These are phyloP conservation scores for Pyrenophora tritici-repentis DNA, from an alignment of 2,329 filamentous ascomycete genomes.

Conservation along the genomic window DNA sequence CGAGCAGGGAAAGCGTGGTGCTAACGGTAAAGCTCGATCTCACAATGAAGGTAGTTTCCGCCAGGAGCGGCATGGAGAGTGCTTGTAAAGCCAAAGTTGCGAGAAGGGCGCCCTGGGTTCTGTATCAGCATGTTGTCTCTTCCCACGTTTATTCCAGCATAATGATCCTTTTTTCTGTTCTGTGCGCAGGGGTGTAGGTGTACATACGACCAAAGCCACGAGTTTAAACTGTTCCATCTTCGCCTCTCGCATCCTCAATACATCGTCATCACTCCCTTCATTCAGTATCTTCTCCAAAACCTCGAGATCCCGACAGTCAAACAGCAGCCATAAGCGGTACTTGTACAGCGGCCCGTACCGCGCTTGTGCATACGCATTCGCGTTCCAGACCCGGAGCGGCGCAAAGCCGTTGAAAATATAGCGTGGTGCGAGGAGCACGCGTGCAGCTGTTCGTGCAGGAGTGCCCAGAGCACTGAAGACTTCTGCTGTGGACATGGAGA, in stretches of 20 bases:
- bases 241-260: slow-evolving; percentile 13
- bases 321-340: slow-evolving; percentile 26
- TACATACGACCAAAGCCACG: slow-evolving; percentile 26
- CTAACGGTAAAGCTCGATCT: slow-evolving; percentile 16
- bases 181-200: neutral
- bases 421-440: slow-evolving; percentile 10
- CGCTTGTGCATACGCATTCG: slow-evolving; percentile 15
- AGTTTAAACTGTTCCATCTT: slow-evolving; percentile 23
- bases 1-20: slow-evolving; percentile 18
- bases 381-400: slow-evolving; percentile 5
- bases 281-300: slow-evolving; percentile 25
- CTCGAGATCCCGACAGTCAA: slow-evolving; percentile 26
- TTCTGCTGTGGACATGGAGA: slow-evolving; percentile 7
- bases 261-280: slow-evolving; percentile 16
- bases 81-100: slow-evolving; percentile 21
- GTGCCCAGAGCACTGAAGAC: slow-evolving; percentile 13
- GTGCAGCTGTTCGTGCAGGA: slow-evolving; percentile 7
- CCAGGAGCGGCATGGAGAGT: slow-evolving; percentile 17
- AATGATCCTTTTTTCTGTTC: too few species aligned
- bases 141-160: too few species aligned
- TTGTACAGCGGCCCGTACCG: slow-evolving; percentile 19
- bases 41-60: slow-evolving; percentile 13
- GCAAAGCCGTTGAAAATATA: slow-evolving; percentile 9
- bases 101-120: slow-evolving; percentile 23
- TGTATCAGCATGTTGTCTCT: neutral